A percentile compares a stretch with the other conserved stretches of the same genome.
These are phyloP conservation scores for Misopates orontium DNA, from an alignment of 257 asterid species.

Conservation along the genomic window DNA sequence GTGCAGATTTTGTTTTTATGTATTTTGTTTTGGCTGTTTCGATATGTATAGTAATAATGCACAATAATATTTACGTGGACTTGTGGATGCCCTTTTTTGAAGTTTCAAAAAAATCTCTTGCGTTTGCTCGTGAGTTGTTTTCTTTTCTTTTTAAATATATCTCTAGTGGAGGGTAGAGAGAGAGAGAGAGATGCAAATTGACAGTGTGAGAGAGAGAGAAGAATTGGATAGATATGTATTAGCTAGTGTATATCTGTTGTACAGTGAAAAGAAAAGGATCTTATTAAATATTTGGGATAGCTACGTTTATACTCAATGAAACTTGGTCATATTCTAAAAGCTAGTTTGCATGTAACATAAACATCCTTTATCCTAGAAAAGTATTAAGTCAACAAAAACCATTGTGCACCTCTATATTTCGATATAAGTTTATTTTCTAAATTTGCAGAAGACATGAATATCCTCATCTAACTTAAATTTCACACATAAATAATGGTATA, in stretches of 20 bases:
- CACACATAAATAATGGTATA: too few species aligned
- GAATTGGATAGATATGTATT: conserved; percentile 35
- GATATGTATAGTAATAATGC: background rate
- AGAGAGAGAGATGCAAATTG: conserved; percentile 25
- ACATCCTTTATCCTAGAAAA: too few species aligned
- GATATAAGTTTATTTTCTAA: too few species aligned
- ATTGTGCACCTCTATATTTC: too few species aligned
- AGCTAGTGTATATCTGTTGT: conserved; percentile 47
- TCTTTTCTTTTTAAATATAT: background rate
- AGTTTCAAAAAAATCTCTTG: conserved; percentile 41
- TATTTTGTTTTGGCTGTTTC: conserved; percentile 41
- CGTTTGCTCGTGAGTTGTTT: conserved; percentile 64
- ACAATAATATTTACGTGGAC: conserved; percentile 11
- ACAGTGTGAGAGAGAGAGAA: conserved; percentile 26
- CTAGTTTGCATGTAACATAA: too few species aligned
- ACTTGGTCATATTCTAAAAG: background rate
- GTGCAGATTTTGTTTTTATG: conserved; percentile 47
- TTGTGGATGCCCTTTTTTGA: conserved; percentile 75
- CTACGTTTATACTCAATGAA: conserved; percentile 8
- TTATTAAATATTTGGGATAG: conserved; percentile 29
- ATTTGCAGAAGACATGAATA: too few species aligned
- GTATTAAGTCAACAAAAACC: too few species aligned
- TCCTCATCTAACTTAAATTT: too few species aligned
- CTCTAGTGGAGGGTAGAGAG: conserved; percentile 13
- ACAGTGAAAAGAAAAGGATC: conserved; percentile 43